These are phyloP conservation scores for Coriaria nepalensis DNA, from an alignment of 306 rosid species.

Conservation along the genomic window DNA sequence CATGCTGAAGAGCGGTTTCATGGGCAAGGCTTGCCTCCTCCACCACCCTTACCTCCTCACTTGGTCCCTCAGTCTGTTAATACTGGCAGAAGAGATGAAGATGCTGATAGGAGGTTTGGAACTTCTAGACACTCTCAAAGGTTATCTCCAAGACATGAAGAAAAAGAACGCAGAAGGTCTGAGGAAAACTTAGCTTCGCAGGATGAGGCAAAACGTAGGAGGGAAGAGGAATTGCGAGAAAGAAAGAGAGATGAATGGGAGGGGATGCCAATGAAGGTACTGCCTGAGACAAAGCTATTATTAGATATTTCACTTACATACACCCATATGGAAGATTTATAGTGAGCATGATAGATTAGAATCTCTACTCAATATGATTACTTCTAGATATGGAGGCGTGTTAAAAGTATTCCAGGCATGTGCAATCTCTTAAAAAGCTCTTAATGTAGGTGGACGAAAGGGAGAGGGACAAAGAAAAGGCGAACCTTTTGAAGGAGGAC, in stretches of 20 bases:
- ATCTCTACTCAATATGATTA: not conserved
- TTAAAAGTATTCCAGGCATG: not conserved
- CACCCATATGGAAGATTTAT: too few species aligned
- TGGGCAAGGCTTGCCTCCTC: slow-evolving; percentile 93
- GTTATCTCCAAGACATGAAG: slow-evolving; percentile 96
- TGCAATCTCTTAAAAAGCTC: too few species aligned
- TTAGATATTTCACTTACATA: too few species aligned
- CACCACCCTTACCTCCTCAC: slow-evolving; percentile 95
- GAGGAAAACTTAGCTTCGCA: slow-evolving; percentile 71
- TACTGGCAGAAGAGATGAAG: slow-evolving; percentile 89
- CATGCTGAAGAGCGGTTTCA: slow-evolving; percentile 78
- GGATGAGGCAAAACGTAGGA: slow-evolving; percentile 83
- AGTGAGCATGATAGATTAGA: too few species aligned
- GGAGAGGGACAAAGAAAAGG: slow-evolving; percentile 60
- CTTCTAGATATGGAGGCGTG: not conserved
- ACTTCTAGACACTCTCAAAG: slow-evolving; percentile 70
- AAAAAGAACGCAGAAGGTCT: slow-evolving; percentile 81
- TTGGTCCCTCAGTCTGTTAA: slow-evolving; percentile 83
- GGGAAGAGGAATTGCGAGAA: slow-evolving; percentile 92
- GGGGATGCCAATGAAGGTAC: slow-evolving; percentile 53
- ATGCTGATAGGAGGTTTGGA: slow-evolving; percentile 82
- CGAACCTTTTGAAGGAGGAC: slow-evolving; percentile 67
- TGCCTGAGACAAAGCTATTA: not conserved
- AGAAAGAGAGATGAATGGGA: slow-evolving; percentile 88
- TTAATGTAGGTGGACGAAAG: slow-evolving; percentile 35